Base-by-base conservation (phyloP, 2,329 filamentous ascomycete species). In the Aspergillus candidus region DNA sequence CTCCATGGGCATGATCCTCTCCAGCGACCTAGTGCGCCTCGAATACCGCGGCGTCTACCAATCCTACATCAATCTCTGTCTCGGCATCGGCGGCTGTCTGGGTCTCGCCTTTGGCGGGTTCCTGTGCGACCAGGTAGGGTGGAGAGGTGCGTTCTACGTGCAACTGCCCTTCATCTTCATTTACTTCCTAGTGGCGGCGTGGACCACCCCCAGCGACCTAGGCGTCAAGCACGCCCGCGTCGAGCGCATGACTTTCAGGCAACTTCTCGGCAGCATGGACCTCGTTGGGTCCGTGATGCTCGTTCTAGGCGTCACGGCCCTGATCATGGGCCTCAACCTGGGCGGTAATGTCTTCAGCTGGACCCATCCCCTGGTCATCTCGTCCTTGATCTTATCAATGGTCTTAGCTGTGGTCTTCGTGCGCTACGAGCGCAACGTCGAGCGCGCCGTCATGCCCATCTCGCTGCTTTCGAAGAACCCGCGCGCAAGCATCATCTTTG, bases 11-110 rank as follows among this genome's bases (percentile, higher is more conserved):
- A 78, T 83, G 29, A 65, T 68, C 11, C 55, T 70, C 2, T 64
- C 61, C 11, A 84, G 82, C 53, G 85, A 89, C 60, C 66, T 88
- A 37, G 83, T 89, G n/a, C 83, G 80, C 4, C 81, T 89, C 42
- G 80, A 87, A 69, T 83, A 73, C 42, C 63, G 68, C 18, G 67
- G 66, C 1, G 55, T 69, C 38, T 70, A 69, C 43, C 67, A 70
- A 47, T 70, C 68, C 2, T 68, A 68, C 38, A 57, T 70, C 40
- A 71, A 71, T 18, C 51, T 70, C 7, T 59, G 53, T 22, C 56
- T 66, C 4, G 67, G 68, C 2, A 50, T 56, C 11, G 68, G 66
- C 11, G 57, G 64, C n/a, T 67, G 60, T 30, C 49, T 67, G 4
- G 68, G 67, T 3, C 57, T 68, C 17, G 64, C 65, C 1, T 62